Percentiles rank a stretch among this genome's conserved stretches.
phyloP scores from a whole-genome alignment of 805 yeast genomes.

The Limtongozyma cylindracea region DNA sequence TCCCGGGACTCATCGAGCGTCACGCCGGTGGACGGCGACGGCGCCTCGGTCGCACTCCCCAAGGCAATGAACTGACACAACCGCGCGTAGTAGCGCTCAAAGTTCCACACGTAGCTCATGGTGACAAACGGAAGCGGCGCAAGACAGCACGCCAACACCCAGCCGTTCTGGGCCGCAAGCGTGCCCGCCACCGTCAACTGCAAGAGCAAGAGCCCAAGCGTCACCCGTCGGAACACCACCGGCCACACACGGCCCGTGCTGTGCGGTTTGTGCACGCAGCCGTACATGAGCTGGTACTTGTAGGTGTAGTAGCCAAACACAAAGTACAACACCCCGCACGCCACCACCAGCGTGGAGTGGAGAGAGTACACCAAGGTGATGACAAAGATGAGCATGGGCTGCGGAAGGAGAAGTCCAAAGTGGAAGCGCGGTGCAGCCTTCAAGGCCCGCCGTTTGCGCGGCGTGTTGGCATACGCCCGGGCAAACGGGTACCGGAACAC shows the following conservation, averaged over 20 bases:
- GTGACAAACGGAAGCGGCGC: constrained; percentile 51
- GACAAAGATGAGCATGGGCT: constrained; percentile 65
- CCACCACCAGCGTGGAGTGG: constrained; percentile 64
- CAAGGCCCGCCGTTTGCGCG: constrained; percentile 51
- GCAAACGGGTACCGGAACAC: constrained; percentile 40
- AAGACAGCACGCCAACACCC: constrained; percentile 41
- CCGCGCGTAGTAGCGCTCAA: constrained; percentile 62
- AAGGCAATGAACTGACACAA: constrained; percentile 69
- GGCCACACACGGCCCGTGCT: constrained; percentile 97
- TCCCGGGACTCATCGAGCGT: constrained; percentile 71
- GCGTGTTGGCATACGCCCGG: constrained; percentile 43
- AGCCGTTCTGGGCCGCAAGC: constrained; percentile 59
- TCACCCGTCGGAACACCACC: constrained; percentile 55
- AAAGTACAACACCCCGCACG: constrained; percentile 70
- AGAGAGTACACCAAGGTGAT: constrained; percentile 75
- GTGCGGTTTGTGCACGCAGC: constrained; percentile 88
- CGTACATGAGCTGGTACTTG: constrained; percentile 74
- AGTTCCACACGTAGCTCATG: constrained; percentile 40
- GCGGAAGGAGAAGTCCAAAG: constrained; percentile 80
- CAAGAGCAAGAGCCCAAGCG: constrained; percentile 57
- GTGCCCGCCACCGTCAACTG: constrained; percentile 90
- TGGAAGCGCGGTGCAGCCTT: constrained; percentile 82
- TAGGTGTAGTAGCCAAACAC: constrained; percentile 68
- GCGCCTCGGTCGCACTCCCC: constrained; percentile 24
- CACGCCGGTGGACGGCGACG: too few relatives aligned